Conservation (phyloP, 2,329 filamentous ascomycete genomes). For the Cadophora sp. region DNA sequence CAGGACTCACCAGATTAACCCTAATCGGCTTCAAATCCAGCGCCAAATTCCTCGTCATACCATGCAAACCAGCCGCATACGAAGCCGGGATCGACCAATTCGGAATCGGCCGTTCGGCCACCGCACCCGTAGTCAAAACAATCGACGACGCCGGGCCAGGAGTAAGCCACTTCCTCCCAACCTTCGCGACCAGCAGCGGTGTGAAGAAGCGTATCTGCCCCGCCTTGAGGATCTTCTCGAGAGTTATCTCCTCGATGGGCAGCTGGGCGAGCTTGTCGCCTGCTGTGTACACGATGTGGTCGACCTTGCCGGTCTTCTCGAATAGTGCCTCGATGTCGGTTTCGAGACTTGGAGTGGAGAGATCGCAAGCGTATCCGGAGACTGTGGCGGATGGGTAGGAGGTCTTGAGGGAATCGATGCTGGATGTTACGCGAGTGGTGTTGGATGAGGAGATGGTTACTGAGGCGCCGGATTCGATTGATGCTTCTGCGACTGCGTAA, state of each 20-base stretch:
- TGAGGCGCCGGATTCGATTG: slow-evolving; percentile 34
- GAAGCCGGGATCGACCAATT: slow-evolving; percentile 56
- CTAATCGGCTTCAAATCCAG: slow-evolving; percentile 68
- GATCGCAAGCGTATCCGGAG: slow-evolving; percentile 36
- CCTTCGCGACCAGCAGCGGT: slow-evolving; percentile 39
- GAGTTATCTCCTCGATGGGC: slow-evolving; percentile 25
- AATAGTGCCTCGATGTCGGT: slow-evolving; percentile 52
- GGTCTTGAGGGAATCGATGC: slow-evolving; percentile 26
- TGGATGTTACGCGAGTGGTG: slow-evolving; percentile 17
- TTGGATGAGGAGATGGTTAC: slow-evolving; percentile 40
- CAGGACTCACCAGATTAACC: slow-evolving; percentile 67
- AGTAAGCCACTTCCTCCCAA: slow-evolving; percentile 32
- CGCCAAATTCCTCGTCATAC: slow-evolving; percentile 62
- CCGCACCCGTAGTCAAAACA: slow-evolving; percentile 33
- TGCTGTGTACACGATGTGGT: slow-evolving; percentile 42
- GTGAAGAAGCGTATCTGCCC: slow-evolving; percentile 40
- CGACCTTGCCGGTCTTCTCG: slow-evolving; percentile 41
- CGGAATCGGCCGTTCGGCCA: slow-evolving; percentile 29
- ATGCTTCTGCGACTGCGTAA: slow-evolving; percentile 40
- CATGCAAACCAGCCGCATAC: slow-evolving; percentile 58
- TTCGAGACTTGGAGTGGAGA: slow-evolving; percentile 32
- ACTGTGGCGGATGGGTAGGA: slow-evolving; percentile 27
- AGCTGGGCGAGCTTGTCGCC: slow-evolving; percentile 30
- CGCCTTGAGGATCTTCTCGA: slow-evolving; percentile 31
- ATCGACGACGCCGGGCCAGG: slow-evolving; percentile 32